A percentile compares a stretch with the other conserved stretches of the same genome.
Conservation (phyloP, 371 early-diverging fungal genomes). For the Mucor sp. region DNA sequence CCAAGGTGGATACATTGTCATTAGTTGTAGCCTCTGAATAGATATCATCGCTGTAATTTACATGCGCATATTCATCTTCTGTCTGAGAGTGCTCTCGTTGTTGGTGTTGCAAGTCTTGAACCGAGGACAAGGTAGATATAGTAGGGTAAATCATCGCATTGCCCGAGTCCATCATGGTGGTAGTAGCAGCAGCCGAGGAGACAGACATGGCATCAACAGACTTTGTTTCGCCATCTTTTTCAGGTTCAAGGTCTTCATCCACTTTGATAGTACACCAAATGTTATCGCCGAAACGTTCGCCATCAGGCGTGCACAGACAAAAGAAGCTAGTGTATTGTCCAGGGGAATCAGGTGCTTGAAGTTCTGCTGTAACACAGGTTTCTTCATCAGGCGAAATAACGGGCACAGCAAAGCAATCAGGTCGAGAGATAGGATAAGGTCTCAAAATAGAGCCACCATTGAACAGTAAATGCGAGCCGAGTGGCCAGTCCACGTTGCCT, state of each 20-base stretch:
- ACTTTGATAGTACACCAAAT: constrained; percentile 70
- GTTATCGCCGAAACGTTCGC: constrained; percentile 65
- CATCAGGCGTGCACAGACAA: constrained; percentile 61
- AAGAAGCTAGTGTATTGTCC: constrained; percentile 67
- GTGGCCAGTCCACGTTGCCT: constrained; percentile 67
- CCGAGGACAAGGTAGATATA: constrained; percentile 4
- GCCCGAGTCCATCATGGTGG: constrained; percentile 7
- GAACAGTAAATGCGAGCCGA: constrained; percentile 56
- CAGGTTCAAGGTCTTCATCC: constrained; percentile 12
- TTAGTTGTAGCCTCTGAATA: constrained; percentile 2
- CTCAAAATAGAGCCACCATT: constrained; percentile 51
- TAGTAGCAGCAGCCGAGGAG: neutral
- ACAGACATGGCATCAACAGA: neutral
- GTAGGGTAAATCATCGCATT: constrained; percentile 17
- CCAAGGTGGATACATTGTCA: neutral
- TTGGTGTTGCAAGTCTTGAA: neutral
- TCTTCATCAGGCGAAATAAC: constrained; percentile 52
- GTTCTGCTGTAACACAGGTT: constrained; percentile 59
- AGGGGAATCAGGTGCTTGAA: constrained; percentile 65
- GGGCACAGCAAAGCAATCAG: constrained; percentile 47
- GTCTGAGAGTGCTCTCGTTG: neutral
- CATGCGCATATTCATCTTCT: neutral
- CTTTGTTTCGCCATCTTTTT: neutral
- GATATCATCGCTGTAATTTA: neutral
- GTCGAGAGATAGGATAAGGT: constrained; percentile 32